Evolutionary conservation across 495 filamentous ascomycete species (phyloP), one percentile per base, ranked within the genome.

Genomic region (Trichoderma virens): DNA sequence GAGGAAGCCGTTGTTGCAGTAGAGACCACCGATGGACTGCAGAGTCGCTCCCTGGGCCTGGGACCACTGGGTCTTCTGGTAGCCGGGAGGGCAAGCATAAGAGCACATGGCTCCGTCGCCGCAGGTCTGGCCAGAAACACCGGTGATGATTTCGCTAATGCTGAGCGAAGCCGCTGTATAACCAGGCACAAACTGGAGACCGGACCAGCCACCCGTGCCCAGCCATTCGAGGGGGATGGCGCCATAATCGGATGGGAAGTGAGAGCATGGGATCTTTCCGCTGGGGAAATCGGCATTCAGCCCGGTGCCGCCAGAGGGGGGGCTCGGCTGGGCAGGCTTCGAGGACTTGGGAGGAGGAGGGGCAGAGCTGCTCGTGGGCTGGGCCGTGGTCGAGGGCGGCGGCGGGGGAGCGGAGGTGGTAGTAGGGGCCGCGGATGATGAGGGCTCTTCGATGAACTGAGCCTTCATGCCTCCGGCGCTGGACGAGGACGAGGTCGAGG

Each of bases 51-150:
- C 95, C 79, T 98, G 94, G 32, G 82, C 30, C 65, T 70, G 62
- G 39, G 95, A 94, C 92, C 92, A 98, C 75, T 98, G 93, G 43
- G 87, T 83, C 83, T 97, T 97, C 70, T 93, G 87, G 79, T 92
- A 97, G 62, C 93, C 93, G 56, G 87, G 71, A 7, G 94, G 93
- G 79, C 94, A 98, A 61, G 89, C 90, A 70, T 98, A 98, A 5
- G 93, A 96, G 82, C 94, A 97, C 78, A 91, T 90, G 54, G 80
- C 77, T 43, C 85, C 87, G 9, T 79, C 72, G 28, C 67, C 73
- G 75, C 91, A 92, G 60, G 73, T 75, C 11, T 73, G 68, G 60
- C 87, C 84, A n/a, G 76, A 77, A 62, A 88, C 87, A 47, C 79
- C 82, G 64, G 90, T 91, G 62, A 84, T 72, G 69, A 85, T 86